Base-by-base conservation (phyloP, 2,329 filamentous ascomycete genomes). In the Pestalotiopsis sp. region DNA sequence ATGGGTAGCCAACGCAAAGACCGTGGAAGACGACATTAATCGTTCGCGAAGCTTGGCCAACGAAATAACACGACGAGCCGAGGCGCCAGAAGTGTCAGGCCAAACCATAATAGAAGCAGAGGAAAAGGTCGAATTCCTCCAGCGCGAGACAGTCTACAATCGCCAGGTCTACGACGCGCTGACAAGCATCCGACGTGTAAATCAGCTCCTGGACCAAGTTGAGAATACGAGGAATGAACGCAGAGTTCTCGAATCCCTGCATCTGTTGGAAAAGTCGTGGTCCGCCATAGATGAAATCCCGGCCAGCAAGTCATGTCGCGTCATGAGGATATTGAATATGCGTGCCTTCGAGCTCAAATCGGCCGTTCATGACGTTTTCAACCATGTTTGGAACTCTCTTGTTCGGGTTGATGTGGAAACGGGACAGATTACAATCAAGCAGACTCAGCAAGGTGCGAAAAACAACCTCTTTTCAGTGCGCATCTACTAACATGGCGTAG, bases 1-100 rank as follows among this genome's bases (percentile, higher is more conserved):
- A 64, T 98, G 95, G 95, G 92, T 97, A 67, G 82, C 85, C 64
- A 93, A 96, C 78, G 94, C 94, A 61, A 93, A 93, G 79, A 89
- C 91, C 65, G 87, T 98, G 7, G 93, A 97, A 78, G 88, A 91
- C 70, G 95, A 98, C 76, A 95, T 98, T 71, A 89, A 93, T 74
- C 88, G 89, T 60, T 95, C 94, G 26, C 91, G 93, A 74, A 86
- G 88, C 17, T 90, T 94, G 44, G 94, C 95, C 24, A 90, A 90
- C 74, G 90, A 94, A 68, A 97, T 98, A 68, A 87, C 95, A 4
- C 87, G 90, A 58, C 88, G 94, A 74, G 91, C 94, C 65, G 91
- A 95, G 75, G 88, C 84, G 1, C 86, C 86, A 1, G 83, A 83
- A 63, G 79, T 84, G 1, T 86, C 85, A 0, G 88, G 87, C 3